Evolutionary conservation across 768 basidiomycete species (phyloP), one percentile per base, ranked within the genome.

Genomic region (Leucosporidium scottii): DNA sequence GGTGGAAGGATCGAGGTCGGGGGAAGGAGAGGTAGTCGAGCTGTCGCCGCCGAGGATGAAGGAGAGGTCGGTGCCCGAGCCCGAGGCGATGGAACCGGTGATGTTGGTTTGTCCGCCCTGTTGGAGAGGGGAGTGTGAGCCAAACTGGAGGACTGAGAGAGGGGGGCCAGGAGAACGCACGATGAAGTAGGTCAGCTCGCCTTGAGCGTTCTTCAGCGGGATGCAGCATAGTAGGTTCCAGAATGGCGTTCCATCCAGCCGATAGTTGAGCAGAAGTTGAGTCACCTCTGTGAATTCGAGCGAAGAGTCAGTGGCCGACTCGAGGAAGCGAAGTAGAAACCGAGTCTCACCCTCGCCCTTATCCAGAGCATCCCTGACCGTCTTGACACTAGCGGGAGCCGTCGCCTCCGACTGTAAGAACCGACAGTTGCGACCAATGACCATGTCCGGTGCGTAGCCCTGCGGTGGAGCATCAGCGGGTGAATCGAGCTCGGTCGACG

Each of bases 401-500:
- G 68, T 69, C 15, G 54, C 61, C n/a, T 28, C 36, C 0, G 60
- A 64, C 31, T 69, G 68, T 23, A 69, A 36, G 64, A 65, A 69
- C 9, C 68, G n/a, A 55, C 64, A 65, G 50, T 62, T 65, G n/a
- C 68, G 54, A 1, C 64, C 64, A 30, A 65, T 47, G 50, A 65
- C 62, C 39, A 44, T 20, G 12, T 59, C 44, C 10, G 48, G 55
- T 0, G 48, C 1, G 56, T 65, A 65, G 25, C 68, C 25, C 55
- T 21, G 27, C 27, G 13, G n/a, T 6, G 28, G 55, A 27, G n/a
- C 2, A 12, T 30, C 10, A 28, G 55, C 28, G 27, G n/a, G n/a
- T n/a, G n/a, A n/a, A n/a, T n/a, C 55, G 2, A 28, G 13, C 55
- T 25, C 55, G 15, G 55, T 51, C 50, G 50, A 2, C 23, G 9